A percentile compares a stretch with the other conserved stretches of the same genome.
These are phyloP conservation scores for Agrocybe praecox DNA, from an alignment of 768 basidiomycete species.

Conservation along the genomic window DNA sequence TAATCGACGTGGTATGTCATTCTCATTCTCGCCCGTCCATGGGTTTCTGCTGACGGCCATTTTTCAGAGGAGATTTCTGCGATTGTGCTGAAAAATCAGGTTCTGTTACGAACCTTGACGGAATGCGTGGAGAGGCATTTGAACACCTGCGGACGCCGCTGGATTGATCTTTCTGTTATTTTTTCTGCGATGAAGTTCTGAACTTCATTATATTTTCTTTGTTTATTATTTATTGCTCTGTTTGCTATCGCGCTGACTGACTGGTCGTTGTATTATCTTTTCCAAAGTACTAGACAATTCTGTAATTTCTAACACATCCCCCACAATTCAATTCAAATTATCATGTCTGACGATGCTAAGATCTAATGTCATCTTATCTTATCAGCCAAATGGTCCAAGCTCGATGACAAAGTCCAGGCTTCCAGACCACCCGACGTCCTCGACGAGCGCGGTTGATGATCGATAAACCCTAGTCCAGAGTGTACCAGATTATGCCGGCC, in stretches of 20 bases:
- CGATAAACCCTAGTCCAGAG: not conserved
- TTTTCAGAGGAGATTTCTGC: constrained; percentile 19
- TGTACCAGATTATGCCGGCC: not conserved
- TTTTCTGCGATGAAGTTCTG: constrained; percentile 83
- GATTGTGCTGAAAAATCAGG: constrained; percentile 50
- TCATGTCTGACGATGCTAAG: no score
- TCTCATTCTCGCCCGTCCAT: not conserved
- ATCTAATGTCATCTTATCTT: no score
- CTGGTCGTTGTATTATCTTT: not conserved
- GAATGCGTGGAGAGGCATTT: constrained; percentile 76
- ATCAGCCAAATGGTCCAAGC: no score
- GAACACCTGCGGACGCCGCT: constrained; percentile 85
- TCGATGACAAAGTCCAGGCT: not conserved
- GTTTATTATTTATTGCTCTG: not conserved
- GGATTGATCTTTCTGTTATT: constrained; percentile 79
- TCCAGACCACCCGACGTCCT: not conserved
- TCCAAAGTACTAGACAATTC: not conserved
- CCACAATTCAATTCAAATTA: no score
- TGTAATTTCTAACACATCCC: not conserved
- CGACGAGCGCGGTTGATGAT: not conserved
- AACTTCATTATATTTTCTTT: constrained; percentile 4
- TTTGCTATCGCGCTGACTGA: not conserved
- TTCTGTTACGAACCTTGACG: constrained; percentile 53
- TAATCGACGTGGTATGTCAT: constrained; percentile 37
- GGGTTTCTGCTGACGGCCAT: not conserved